Base-by-base conservation (phyloP, 139 green algal species). In the Micractinium sp. region DNA sequence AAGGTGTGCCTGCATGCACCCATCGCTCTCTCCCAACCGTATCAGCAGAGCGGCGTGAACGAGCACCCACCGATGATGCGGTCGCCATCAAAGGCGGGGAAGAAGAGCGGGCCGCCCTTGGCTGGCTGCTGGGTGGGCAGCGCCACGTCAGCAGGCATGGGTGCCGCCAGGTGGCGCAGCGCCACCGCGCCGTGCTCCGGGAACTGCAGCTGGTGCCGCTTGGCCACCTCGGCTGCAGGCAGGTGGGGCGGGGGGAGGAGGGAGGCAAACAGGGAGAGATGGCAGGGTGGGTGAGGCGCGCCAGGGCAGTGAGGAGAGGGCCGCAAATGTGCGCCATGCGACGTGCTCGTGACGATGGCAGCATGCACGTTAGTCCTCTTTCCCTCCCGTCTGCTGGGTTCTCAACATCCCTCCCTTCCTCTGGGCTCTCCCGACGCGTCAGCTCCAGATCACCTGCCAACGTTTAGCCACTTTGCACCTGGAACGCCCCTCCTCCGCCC, bases 131-230 rank as follows among this genome's bases (percentile, higher is more conserved):
- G 3, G 25, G 16, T 7, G 41, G 39, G 35, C 23, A 61, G 36
- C 19, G 67, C 38, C 78, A 67, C 78, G 19, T 84, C 78, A 22
- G 19, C n/a, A 31, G 78, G 78, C 47, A 35, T 63, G 4, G 83
- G 83, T 25, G 63, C 83, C 9, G 83, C 66, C 67, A 87, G 83
- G 63, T 87, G 67, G 1, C 63, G 66, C 67, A 80, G 63, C 36
- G 83, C 29, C 27, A 87, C 39, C 0, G 47, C 61, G 38, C 83
- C 83, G 66, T 87, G 83, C 83, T 87, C 83, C 0, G 83, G 83
- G 67, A 69, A 80, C 38, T 87, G 83, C 67, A 87, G 83, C 83
- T 87, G 83, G 83, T 87, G 83, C 36, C 83, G 66, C 25, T 67
- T 67, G 20, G 83, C 83, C 9, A 74, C 83, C 83, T 87, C 83